Conservation (phyloP, 768 basidiomycete species). For the Pisolithus tinctorius region DNA sequence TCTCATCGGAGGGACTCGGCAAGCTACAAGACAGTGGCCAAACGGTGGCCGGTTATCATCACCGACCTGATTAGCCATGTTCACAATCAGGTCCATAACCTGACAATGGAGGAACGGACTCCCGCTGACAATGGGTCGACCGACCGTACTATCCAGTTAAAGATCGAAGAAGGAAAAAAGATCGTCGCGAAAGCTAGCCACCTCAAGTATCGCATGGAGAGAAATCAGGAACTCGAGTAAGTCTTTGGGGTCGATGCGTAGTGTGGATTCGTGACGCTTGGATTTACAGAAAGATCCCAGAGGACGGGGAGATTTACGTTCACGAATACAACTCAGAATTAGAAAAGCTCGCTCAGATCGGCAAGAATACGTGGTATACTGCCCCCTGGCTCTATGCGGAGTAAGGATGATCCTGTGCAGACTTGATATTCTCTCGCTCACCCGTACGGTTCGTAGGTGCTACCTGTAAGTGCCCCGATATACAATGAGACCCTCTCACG, state of each 20-base stretch:
- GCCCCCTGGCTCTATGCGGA: slow-evolving; percentile 95
- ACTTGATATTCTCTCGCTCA: background rate
- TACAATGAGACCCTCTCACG: background rate
- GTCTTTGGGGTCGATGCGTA: slow-evolving; percentile 26
- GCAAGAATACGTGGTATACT: slow-evolving; percentile 77
- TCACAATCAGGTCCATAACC: slow-evolving; percentile 53
- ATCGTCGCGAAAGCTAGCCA: slow-evolving; percentile 65
- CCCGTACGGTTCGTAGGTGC: slow-evolving; percentile 39
- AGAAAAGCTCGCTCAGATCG: slow-evolving; percentile 35
- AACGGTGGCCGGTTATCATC: slow-evolving; percentile 73
- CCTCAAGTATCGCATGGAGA: slow-evolving; percentile 80
- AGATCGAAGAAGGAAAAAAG: slow-evolving; percentile 61
- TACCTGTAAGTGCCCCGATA: slow-evolving; percentile 62
- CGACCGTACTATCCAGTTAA: slow-evolving; percentile 5
- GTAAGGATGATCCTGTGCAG: slow-evolving; percentile 36
- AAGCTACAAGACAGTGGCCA: slow-evolving; percentile 55
- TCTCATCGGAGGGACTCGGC: background rate
- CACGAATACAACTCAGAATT: slow-evolving; percentile 78
- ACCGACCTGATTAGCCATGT: slow-evolving; percentile 69
- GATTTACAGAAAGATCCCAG: slow-evolving; percentile 51
- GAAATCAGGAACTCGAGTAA: slow-evolving; percentile 62
- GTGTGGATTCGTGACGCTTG: background rate
- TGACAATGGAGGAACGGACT: slow-evolving; percentile 41
- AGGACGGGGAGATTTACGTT: slow-evolving; percentile 68
- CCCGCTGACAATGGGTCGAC: slow-evolving; percentile 20